phyloP scores from a whole-genome alignment of 768 basidiomycete species.

The Boletus insuetus region DNA sequence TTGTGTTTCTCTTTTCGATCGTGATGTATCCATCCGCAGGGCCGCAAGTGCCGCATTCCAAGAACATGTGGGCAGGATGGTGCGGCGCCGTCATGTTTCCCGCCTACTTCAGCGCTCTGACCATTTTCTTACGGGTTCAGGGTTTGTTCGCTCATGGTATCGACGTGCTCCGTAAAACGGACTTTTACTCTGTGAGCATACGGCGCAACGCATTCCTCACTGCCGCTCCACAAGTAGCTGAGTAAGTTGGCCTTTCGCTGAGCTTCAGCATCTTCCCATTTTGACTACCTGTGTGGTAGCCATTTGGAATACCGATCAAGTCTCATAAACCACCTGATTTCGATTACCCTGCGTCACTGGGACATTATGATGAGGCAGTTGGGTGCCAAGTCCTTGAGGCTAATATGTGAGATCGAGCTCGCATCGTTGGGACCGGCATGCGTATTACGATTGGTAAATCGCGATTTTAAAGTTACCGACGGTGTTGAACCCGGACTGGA shows the following conservation, averaged over 20 bases:
- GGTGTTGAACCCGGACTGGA: slow-evolving; percentile 9
- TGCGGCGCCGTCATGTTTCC: slow-evolving; percentile 37
- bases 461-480: slow-evolving; percentile 4
- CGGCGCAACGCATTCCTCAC: slow-evolving; percentile 80
- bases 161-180: slow-evolving; percentile 85
- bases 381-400: slow-evolving; percentile 70
- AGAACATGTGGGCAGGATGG: slow-evolving; percentile 93
- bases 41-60: slow-evolving; percentile 98
- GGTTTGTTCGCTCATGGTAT: slow-evolving; percentile 92
- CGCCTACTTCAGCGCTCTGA: slow-evolving; percentile 10
- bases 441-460: slow-evolving; percentile 53
- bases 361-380: slow-evolving; percentile 76
- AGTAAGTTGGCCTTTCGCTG: slow-evolving; percentile 50
- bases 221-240: slow-evolving; percentile 83
- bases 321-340: slow-evolving; percentile 70
- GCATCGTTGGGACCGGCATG: slow-evolving; percentile 46
- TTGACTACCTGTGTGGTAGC: slow-evolving; percentile 40
- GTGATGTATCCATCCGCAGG: slow-evolving; percentile 91
- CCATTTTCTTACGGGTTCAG: slow-evolving; percentile 41
- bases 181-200: slow-evolving; percentile 92
- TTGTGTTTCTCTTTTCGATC: slow-evolving; percentile 83
- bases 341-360: slow-evolving; percentile 85
- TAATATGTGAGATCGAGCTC: slow-evolving; percentile 64
- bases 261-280: slow-evolving; percentile 1
- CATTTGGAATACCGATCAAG: slow-evolving; percentile 70